Conservation (phyloP, 2,329 filamentous ascomycete species). For the Byssochlamys sp. region DNA sequence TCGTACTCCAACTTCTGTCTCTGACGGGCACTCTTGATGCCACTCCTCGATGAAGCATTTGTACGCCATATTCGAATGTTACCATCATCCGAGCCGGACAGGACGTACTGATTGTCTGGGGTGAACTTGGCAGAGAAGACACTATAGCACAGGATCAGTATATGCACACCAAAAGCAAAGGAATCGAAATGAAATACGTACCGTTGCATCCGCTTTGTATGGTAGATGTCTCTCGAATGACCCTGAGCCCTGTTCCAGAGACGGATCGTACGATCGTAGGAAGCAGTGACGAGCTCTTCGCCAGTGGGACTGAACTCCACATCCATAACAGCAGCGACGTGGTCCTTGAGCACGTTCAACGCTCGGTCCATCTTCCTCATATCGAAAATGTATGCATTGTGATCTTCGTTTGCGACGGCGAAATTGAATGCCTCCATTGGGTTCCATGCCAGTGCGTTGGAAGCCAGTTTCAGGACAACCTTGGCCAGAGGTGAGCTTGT, state of each 20-base stretch:
- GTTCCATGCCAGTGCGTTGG: conserved; percentile 82
- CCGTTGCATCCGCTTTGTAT: conserved; percentile 92
- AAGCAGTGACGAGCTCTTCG: conserved; percentile 82
- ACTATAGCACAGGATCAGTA: conserved; percentile 30
- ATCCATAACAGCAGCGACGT: conserved; percentile 89
- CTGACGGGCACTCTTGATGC: conserved; percentile 75
- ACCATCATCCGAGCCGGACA: conserved; percentile 87
- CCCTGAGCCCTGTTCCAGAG: conserved; percentile 73
- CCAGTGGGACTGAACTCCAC: conserved; percentile 92
- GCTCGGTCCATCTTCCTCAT: conserved; percentile 83
- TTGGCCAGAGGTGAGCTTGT: conserved; percentile 75
- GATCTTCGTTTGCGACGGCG: conserved; percentile 85
- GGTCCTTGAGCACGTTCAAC: conserved; percentile 79
- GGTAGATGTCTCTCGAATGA: conserved; percentile 85
- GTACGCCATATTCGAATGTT: conserved; percentile 85
- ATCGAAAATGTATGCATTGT: conserved; percentile 87
- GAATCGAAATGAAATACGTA: conserved; percentile 14
- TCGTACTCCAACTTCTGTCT: conserved; percentile 88
- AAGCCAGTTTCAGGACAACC: conserved; percentile 69
- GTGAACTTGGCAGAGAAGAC: conserved; percentile 80
- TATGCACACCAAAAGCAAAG: background rate
- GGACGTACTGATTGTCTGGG: conserved; percentile 77
- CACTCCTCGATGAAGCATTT: conserved; percentile 70
- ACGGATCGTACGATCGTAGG: conserved; percentile 78
- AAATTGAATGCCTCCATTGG: conserved; percentile 96